phyloP scores from a whole-genome alignment of 495 filamentous ascomycete species.

The Neurospora sublineolata region DNA sequence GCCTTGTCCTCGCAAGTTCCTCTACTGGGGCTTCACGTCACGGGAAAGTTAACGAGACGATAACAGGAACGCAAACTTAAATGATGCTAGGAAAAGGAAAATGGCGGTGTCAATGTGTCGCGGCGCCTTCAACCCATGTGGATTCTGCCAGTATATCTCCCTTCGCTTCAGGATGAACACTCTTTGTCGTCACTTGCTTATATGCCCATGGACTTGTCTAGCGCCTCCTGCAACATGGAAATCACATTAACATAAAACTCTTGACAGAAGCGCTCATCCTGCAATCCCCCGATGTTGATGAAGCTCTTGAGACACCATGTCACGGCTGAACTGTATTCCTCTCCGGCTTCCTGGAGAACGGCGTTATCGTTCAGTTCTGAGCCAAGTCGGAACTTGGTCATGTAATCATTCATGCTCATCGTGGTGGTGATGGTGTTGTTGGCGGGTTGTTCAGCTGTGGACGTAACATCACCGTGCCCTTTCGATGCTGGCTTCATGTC shows the following conservation, averaged over 20 bases:
- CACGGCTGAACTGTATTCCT: not conserved
- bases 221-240: slow-evolving; percentile 1
- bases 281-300: not conserved
- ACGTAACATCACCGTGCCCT: not conserved
- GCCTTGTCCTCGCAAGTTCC: not conserved
- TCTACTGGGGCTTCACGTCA: not conserved
- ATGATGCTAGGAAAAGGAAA: too few species aligned
- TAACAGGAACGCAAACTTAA: too few species aligned
- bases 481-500: not conserved
- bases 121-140: too few species aligned
- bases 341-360: not conserved
- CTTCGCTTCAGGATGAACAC: too few species aligned
- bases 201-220: not conserved
- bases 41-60: not conserved
- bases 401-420: not conserved
- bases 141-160: too few species aligned
- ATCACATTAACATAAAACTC: slow-evolving; percentile 6
- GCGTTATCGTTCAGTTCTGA: not conserved
- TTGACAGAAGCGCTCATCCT: slow-evolving; percentile 6
- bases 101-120: too few species aligned
- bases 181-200: not conserved
- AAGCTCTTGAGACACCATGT: slow-evolving; percentile 4
- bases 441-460: not conserved
- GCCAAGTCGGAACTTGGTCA: not conserved
- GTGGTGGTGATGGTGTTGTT: not conserved